phyloP scores from a whole-genome alignment of 1,284 basidiomycete genomes.

The Trichosporon coremiiforme region DNA sequence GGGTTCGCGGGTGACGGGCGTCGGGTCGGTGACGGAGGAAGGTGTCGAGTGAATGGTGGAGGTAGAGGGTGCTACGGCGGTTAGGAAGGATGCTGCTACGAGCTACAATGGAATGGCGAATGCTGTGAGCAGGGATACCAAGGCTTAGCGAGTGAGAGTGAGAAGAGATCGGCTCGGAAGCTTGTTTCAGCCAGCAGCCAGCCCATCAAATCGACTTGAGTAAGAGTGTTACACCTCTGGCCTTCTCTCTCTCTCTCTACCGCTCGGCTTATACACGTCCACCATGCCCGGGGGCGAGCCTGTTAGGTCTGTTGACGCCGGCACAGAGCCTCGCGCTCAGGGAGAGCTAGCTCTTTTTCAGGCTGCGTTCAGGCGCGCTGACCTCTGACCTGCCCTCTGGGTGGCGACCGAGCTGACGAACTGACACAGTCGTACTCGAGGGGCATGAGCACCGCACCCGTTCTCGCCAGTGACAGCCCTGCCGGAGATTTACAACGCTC shows the following conservation, averaged over 20 bases:
- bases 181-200: slow-evolving; percentile 10
- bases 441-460: no score
- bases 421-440: neutral
- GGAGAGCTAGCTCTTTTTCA: neutral
- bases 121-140: neutral
- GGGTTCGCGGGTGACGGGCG: no score
- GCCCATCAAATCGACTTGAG: neutral
- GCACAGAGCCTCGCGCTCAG: slow-evolving; percentile 1
- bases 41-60: neutral
- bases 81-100: neutral
- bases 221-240: neutral
- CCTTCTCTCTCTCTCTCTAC: neutral
- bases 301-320: neutral
- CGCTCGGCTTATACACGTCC: neutral
- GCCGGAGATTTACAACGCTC: neutral
- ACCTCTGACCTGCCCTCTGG: neutral
- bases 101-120: neutral
- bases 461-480: neutral
- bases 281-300: neutral
- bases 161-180: slow-evolving; percentile 15
- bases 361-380: neutral
- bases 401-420: neutral
- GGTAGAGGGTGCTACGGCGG: neutral
- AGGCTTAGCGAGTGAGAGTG: neutral
- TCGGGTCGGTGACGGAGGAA: neutral